A percentile compares a stretch with the other conserved stretches of the same genome.
phyloP scores from a whole-genome alignment of 202 grass and related monocot genomes.

The Thinopyrum obtusiflorum region DNA sequence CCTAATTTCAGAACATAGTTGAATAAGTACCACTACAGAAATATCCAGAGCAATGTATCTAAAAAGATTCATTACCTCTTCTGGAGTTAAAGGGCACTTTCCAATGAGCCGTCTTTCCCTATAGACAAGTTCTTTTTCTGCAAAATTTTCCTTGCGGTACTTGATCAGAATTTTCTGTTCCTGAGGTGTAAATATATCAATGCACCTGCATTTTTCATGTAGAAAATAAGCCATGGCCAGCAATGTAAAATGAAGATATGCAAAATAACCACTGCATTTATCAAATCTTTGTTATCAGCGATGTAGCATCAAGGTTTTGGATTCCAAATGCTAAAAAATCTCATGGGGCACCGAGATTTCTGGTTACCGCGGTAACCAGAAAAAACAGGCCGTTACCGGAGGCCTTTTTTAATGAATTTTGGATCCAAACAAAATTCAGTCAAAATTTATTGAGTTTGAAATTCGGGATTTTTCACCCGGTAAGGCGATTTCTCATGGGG shows the following conservation, averaged over 20 bases:
- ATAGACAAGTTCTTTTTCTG: conserved; percentile 71
- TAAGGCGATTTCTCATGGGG: too few relatives aligned
- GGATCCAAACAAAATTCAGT: too few relatives aligned
- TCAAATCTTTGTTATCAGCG: conserved; percentile 6
- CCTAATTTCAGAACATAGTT: neutral
- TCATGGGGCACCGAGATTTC: too few relatives aligned
- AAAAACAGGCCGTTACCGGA: too few relatives aligned
- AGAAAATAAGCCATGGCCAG: neutral
- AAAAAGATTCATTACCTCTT: conserved; percentile 64
- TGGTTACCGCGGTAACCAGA: too few relatives aligned
- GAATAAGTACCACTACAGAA: neutral
- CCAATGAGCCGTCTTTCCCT: conserved; percentile 78
- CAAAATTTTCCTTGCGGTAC: conserved; percentile 87
- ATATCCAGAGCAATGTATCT: conserved; percentile 16
- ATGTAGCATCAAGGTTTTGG: neutral
- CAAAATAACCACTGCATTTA: conserved; percentile 3
- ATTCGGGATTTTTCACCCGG: too few relatives aligned
- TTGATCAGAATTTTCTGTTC: conserved; percentile 81
- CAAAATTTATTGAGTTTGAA: too few relatives aligned
- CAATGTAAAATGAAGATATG: neutral
- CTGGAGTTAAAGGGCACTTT: conserved; percentile 96
- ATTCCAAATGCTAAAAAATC: too few relatives aligned
- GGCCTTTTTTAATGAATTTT: too few relatives aligned
- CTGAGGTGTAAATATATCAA: conserved; percentile 80
- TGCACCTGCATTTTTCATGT: conserved; percentile 59